phyloP scores from a whole-genome alignment of 2,329 filamentous ascomycete species.

The Phyllosticta citribraziliensis region DNA sequence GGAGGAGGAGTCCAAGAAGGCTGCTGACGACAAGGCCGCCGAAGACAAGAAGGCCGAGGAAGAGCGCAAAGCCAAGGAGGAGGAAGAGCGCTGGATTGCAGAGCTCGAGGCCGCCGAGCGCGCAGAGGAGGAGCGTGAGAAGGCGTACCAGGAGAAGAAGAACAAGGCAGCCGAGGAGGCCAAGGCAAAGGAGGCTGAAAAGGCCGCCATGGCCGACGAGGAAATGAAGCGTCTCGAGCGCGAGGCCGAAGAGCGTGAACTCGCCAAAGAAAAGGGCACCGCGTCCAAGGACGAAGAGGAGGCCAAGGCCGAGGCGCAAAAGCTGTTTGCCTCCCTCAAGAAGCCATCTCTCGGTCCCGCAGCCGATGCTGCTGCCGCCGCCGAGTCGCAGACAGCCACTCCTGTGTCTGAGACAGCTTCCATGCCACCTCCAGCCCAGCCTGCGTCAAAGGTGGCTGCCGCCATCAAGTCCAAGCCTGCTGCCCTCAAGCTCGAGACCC shows the following conservation, averaged over 20 bases:
- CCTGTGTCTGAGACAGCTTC: conserved; percentile 33
- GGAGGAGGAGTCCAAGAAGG: conserved; percentile 17
- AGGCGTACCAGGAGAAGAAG: conserved; percentile 64
- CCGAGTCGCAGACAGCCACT: conserved; percentile 24
- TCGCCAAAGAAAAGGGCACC: conserved; percentile 29
- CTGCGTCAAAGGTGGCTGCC: conserved; percentile 29
- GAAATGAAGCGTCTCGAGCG: conserved; percentile 39
- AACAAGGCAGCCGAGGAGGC: conserved; percentile 50
- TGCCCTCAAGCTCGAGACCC: conserved; percentile 79
- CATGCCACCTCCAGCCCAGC: conserved; percentile 43
- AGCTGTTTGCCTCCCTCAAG: conserved; percentile 39
- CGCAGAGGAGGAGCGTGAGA: conserved; percentile 54
- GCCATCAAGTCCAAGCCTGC: conserved; percentile 70
- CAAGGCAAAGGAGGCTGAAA: conserved; percentile 30
- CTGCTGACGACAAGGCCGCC: conserved; percentile 17
- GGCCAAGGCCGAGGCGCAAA: conserved; percentile 31
- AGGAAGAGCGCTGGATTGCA: conserved; percentile 46
- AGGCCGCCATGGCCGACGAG: conserved; percentile 40
- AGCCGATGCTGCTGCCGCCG: conserved; percentile 18
- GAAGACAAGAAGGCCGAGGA: conserved; percentile 18
- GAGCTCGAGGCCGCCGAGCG: conserved; percentile 45
- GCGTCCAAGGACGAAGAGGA: conserved; percentile 25
- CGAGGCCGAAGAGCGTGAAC: conserved; percentile 40
- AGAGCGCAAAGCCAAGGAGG: conserved; percentile 29
- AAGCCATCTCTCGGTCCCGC: conserved; percentile 40